Evolutionary conservation across 2,329 filamentous ascomycete genomes (phyloP), one percentile per base, ranked within the genome.

Genomic region (Trichoderma brevicompactum): DNA sequence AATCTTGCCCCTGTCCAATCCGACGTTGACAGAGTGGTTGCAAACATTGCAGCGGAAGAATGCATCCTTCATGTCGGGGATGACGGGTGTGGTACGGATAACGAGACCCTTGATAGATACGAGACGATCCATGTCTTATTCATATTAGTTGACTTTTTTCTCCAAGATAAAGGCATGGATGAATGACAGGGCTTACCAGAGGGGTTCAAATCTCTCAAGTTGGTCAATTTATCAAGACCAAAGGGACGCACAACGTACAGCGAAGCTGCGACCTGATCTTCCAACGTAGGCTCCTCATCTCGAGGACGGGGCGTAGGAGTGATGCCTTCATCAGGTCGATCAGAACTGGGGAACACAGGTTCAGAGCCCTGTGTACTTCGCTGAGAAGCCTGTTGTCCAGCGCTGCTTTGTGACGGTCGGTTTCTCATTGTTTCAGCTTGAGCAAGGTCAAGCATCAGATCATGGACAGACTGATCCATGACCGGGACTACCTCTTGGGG

Each of bases 51-150:
- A 99, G 69, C 92, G 91, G 86, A 99, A 99, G 80, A 97, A 97
- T 0, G 95, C 95, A 75, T 97, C 92, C 79, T 96, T 97, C 96
- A 99, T 99, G 73, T 99, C 95, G 0, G 95, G 95, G 69, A 99
- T 98, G 69, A 99, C 92, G 0, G 95, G 93, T 0, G 95, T 98
- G 3, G 95, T 91, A 68, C 95, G 89, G 73, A 99, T 99, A 67
- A 99, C 95, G 15, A 99, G 84, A 52, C 95, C 95, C 79, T 98
- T 99, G 78, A 99, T 89, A 70, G 90, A 92, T 70, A 99, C 90
- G 69, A 99, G 86, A 74, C 96, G 96, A 79, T 99, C 96, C 87
- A 98, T 97, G 74, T 98, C 92, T 85, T 70, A 32, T 5, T 1
- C 15, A 12, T 12, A 36, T 59, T 34, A 68, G 69, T 58, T 19